Conservation (phyloP, 345 rosid species). For the Salix exigua region DNA sequence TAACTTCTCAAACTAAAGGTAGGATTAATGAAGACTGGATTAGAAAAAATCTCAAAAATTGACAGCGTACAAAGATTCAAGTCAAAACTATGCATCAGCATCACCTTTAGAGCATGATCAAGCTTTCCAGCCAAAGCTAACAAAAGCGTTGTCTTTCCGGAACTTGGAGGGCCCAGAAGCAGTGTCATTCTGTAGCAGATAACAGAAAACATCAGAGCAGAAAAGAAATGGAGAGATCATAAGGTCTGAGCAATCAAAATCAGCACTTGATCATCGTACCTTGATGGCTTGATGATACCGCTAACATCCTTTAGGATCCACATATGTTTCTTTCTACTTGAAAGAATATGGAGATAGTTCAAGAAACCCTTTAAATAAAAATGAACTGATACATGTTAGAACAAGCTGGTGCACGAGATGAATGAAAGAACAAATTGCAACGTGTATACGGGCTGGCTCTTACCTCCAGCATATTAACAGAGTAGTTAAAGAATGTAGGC, state of each 20-base stretch:
- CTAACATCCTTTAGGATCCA: constrained; percentile 59
- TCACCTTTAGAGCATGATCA: constrained; percentile 47
- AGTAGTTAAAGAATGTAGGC: constrained; percentile 52
- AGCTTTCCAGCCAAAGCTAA: constrained; percentile 75
- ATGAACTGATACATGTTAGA: neutral
- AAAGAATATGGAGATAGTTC: constrained; percentile 27
- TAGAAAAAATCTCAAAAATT: too few relatives aligned
- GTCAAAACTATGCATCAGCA: neutral
- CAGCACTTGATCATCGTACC: constrained; percentile 24
- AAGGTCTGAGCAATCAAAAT: neutral
- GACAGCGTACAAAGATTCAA: too few relatives aligned
- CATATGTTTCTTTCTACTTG: constrained; percentile 43
- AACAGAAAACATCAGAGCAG: neutral
- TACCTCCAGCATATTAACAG: constrained; percentile 48
- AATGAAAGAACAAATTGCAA: neutral
- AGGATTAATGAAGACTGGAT: neutral
- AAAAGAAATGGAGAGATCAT: neutral
- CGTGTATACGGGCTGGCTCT: neutral
- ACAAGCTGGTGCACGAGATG: neutral
- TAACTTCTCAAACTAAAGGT: neutral
- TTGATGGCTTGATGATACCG: constrained; percentile 63
- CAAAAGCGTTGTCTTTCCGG: constrained; percentile 67
- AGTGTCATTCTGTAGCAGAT: constrained; percentile 47
- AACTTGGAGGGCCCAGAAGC: constrained; percentile 76
- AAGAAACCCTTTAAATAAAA: constrained; percentile 18